Base-by-base conservation (phyloP, 805 yeast genomes). In the Scheffersomyces amazonensis region DNA sequence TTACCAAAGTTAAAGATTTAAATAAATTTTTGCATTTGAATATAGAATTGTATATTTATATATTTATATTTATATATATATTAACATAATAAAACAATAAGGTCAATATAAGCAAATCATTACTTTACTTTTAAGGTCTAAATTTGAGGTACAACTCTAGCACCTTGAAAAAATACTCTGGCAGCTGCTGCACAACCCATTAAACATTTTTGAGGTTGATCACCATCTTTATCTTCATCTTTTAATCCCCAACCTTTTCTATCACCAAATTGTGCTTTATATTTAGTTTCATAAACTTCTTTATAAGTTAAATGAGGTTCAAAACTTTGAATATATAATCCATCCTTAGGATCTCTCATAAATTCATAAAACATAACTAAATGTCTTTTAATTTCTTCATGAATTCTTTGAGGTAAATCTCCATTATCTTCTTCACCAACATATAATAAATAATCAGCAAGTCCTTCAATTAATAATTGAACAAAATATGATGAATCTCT, bases 181-280 rank as follows among this genome's bases (percentile, higher is more conserved):
- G 87, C 87, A 8, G 87, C 88, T 12, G 85, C 66, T 12, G 78
- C 87, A 34, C 69, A 65, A 3, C 81, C 83, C 64, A 83, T 81
- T 49, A 83, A 63, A 33, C 78, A 71, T 54, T 79, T 75, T 34
- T 64, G 71, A 16, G 71, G 69, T 20, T 57, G 55, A 16, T 74
- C 76, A 8, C 54, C 61, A 41, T 64, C 70, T 44, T 78, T 70
- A 55, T 81, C 86, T 34, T 73, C 79, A 13, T 56, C 61, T 46
- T 72, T 71, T 16, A 80, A 69, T 10, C 69, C 73, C 56, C 67
- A 74, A 12, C 59, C 56, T 53, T 80, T 79, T 36, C 65, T 57
- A 32, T 73, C 81, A 5, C 83, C 83, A 45, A 82, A 80, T 44
- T 74, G 70, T 34, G 64, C 53, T 44, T 65, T 64, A 56, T 80